A percentile compares a stretch with the other conserved stretches of the same genome.
These are phyloP conservation scores for Colletotrichum sp. DNA, from an alignment of 2,329 filamentous ascomycete species.

Conservation along the genomic window DNA sequence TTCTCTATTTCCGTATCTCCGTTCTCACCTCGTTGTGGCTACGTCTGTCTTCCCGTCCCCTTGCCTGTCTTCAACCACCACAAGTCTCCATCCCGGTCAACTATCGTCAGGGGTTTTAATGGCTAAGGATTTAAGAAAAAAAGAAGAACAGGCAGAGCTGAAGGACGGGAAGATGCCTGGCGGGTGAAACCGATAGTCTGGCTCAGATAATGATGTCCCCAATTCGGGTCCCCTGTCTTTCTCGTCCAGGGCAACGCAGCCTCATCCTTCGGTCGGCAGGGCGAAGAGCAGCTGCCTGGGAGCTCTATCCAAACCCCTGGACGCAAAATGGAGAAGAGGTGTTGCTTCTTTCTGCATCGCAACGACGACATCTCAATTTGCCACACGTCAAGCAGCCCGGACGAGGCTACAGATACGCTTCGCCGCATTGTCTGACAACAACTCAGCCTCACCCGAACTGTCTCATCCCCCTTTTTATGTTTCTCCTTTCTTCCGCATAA, in stretches of 20 bases:
- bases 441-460: background rate
- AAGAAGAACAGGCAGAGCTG: background rate
- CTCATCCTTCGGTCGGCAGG: background rate
- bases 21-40: background rate
- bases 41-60: background rate
- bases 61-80: background rate
- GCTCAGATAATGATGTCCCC: background rate
- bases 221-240: background rate
- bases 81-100: background rate
- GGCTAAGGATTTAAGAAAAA: background rate
- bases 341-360: background rate
- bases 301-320: background rate
- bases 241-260: background rate
- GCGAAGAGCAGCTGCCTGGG: background rate
- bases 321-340: background rate
- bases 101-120: background rate
- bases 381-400: background rate
- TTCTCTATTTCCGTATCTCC: background rate
- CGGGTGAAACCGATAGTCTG: slow-evolving; percentile 3
- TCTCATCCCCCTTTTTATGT: background rate
- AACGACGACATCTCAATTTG: background rate
- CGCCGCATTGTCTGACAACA: background rate
- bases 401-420: background rate
- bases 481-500: background rate
- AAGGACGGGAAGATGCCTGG: background rate